These are phyloP conservation scores for Coemansia umbellata DNA, from an alignment of 192 early-diverging fungal species.

Conservation along the genomic window DNA sequence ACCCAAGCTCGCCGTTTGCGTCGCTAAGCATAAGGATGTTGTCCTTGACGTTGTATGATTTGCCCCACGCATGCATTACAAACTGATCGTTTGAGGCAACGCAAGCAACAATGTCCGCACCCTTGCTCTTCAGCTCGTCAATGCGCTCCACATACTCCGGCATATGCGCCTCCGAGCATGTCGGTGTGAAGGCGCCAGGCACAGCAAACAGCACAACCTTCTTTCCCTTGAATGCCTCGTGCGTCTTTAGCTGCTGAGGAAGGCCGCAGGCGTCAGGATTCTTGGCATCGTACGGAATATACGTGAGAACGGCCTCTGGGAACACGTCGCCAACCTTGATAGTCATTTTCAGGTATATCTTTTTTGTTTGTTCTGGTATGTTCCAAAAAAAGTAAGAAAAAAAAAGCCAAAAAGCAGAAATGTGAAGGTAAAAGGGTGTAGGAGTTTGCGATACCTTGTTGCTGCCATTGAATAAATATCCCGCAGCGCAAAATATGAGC, in stretches of 20 bases:
- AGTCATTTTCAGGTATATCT: slow-evolving; percentile 9
- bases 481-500: too few species aligned
- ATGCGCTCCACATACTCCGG: slow-evolving; percentile 59
- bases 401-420: too few species aligned
- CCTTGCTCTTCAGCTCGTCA: slow-evolving; percentile 61
- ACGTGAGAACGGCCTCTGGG: slow-evolving; percentile 54
- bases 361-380: neutral
- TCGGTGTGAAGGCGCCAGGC: slow-evolving; percentile 65
- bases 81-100: slow-evolving; percentile 60
- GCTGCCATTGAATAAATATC: too few species aligned
- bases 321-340: slow-evolving; percentile 57
- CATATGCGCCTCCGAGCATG: slow-evolving; percentile 63
- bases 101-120: slow-evolving; percentile 67
- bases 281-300: slow-evolving; percentile 49
- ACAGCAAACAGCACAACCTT: slow-evolving; percentile 61
- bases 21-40: slow-evolving; percentile 67
- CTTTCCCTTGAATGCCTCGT: slow-evolving; percentile 50
- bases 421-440: too few species aligned
- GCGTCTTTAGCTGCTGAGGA: slow-evolving; percentile 43
- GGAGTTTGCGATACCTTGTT: too few species aligned
- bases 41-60: slow-evolving; percentile 45
- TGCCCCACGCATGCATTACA: slow-evolving; percentile 58
- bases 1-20: slow-evolving; percentile 64
- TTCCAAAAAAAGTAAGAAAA: too few species aligned
- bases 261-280: slow-evolving; percentile 52